Conservation (phyloP, 805 yeast species). For the Monosporozyma servazzii region DNA sequence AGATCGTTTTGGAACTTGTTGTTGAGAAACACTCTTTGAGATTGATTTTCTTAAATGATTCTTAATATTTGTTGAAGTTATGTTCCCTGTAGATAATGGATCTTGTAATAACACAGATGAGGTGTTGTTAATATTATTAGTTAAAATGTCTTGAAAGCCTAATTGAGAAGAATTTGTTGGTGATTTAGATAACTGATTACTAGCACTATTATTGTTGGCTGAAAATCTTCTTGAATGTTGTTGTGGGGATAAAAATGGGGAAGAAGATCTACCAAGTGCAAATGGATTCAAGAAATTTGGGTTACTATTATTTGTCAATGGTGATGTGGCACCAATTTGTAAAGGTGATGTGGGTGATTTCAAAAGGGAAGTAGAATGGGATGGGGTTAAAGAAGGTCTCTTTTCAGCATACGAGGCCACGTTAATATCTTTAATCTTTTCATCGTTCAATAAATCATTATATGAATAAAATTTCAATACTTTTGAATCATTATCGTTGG, state of each 20-base stretch:
- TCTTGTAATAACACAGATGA: constrained; percentile 1
- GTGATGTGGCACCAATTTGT: not conserved
- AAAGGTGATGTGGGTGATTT: constrained; percentile 1
- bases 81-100: not conserved
- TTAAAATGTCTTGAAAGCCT: not conserved
- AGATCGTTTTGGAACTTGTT: not conserved
- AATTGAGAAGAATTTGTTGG: constrained; percentile 10
- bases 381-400: constrained; percentile 47
- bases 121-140: not conserved
- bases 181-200: constrained; percentile 13
- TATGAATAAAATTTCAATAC: constrained; percentile 54
- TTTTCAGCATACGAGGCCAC: constrained; percentile 21
- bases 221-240: constrained; percentile 5
- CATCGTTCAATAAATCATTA: constrained; percentile 69
- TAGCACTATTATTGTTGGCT: constrained; percentile 5
- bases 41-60: constrained; percentile 1
- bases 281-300: constrained; percentile 18
- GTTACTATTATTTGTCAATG: not conserved
- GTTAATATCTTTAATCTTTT: constrained; percentile 33
- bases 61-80: not conserved
- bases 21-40: not conserved
- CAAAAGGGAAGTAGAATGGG: constrained; percentile 5
- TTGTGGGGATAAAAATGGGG: constrained; percentile 7
- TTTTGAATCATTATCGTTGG: constrained; percentile 9
- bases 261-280: constrained; percentile 7